These are phyloP conservation scores for Amauroascus niger DNA, from an alignment of 2,329 filamentous ascomycete species.

Conservation along the genomic window DNA sequence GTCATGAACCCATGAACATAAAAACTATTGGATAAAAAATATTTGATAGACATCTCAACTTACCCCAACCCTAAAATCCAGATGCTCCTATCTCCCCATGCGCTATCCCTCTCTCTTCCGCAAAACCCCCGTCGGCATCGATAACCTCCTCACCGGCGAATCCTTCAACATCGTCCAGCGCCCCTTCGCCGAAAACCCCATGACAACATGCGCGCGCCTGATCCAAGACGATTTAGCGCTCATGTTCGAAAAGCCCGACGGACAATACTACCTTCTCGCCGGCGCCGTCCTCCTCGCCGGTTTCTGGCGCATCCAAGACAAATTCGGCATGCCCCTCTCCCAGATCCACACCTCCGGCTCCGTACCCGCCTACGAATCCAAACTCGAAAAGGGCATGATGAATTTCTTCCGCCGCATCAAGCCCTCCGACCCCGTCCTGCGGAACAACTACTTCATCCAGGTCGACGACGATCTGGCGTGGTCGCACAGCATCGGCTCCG, in stretches of 20 bases:
- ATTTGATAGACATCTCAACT: neutral
- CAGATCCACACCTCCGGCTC: slow-evolving; percentile 71
- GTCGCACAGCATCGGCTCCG: slow-evolving; percentile 64
- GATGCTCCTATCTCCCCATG: slow-evolving; percentile 56
- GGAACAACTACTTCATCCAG: slow-evolving; percentile 84
- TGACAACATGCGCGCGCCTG: slow-evolving; percentile 62
- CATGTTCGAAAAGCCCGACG: slow-evolving; percentile 67
- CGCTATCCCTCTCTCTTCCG: slow-evolving; percentile 65
- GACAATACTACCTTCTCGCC: slow-evolving; percentile 70
- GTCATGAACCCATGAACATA: slow-evolving; percentile 2
- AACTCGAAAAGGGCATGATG: slow-evolving; percentile 67
- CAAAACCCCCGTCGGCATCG: slow-evolving; percentile 51
- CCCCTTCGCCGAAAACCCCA: slow-evolving; percentile 64
- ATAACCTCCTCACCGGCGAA: slow-evolving; percentile 63
- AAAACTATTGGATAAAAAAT: neutral
- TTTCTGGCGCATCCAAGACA: slow-evolving; percentile 75
- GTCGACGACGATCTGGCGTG: slow-evolving; percentile 69
- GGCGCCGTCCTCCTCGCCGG: slow-evolving; percentile 67
- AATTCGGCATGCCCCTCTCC: slow-evolving; percentile 66
- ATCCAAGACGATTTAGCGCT: slow-evolving; percentile 75
- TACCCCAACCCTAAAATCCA: slow-evolving; percentile 14
- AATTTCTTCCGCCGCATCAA: slow-evolving; percentile 67
- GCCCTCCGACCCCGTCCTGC: slow-evolving; percentile 55
- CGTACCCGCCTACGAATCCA: slow-evolving; percentile 62
- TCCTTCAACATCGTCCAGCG: slow-evolving; percentile 56